phyloP scores from a whole-genome alignment of 805 yeast species.

The Wickerhamiella nectarea region DNA sequence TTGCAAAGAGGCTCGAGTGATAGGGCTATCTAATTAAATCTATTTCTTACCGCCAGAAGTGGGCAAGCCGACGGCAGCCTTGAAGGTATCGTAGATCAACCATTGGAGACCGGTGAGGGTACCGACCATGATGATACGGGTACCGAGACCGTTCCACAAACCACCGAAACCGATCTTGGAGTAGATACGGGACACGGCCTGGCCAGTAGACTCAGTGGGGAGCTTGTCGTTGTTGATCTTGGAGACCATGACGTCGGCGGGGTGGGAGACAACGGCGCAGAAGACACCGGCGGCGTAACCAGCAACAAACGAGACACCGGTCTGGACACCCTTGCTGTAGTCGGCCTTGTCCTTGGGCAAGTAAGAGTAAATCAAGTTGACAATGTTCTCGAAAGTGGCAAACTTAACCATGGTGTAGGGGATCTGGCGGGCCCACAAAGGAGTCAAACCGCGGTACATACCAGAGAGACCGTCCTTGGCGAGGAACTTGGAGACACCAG shows the following conservation, averaged over 20 bases:
- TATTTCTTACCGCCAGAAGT: constrained; percentile 50
- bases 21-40: not conserved
- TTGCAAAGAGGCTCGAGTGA: no score
- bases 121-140: constrained; percentile 94
- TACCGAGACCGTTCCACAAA: constrained; percentile 88
- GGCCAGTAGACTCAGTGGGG: constrained; percentile 50
- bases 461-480: constrained; percentile 60
- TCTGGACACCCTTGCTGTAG: constrained; percentile 63
- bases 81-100: constrained; percentile 92
- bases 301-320: constrained; percentile 88
- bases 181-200: constrained; percentile 64
- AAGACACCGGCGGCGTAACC: constrained; percentile 96
- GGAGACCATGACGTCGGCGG: constrained; percentile 98
- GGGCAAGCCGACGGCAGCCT: constrained; percentile 87
- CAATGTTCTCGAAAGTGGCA: constrained; percentile 86
- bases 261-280: constrained; percentile 93
- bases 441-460: constrained; percentile 77
- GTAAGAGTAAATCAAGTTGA: constrained; percentile 57
- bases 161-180: constrained; percentile 75
- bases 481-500: constrained; percentile 53
- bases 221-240: constrained; percentile 66
- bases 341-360: constrained; percentile 62
- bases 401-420: constrained; percentile 99
- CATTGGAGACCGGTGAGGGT: constrained; percentile 95
- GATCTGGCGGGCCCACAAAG: constrained; percentile 91